phyloP scores from a whole-genome alignment of 2,329 filamentous ascomycete genomes.

The Dothideomycetes sp. region DNA sequence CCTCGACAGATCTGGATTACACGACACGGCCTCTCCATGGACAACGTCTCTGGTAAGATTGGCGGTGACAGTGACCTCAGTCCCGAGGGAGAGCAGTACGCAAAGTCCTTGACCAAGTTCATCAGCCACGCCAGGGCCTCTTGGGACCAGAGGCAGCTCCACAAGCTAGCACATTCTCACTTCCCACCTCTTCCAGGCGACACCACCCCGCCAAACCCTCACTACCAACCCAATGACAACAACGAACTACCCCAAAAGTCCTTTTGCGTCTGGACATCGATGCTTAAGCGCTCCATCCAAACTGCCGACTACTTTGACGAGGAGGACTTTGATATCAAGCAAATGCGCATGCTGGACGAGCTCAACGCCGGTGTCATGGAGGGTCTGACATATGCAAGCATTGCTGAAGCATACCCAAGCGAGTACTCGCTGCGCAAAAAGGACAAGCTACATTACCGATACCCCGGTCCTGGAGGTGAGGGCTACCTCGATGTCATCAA shows the following conservation, averaged over 20 bases:
- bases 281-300: slow-evolving; percentile 82
- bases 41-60: slow-evolving; percentile 80
- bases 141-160: slow-evolving; percentile 75
- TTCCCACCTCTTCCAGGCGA: slow-evolving; percentile 89
- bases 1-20: slow-evolving; percentile 98
- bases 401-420: slow-evolving; percentile 63
- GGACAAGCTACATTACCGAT: slow-evolving; percentile 93
- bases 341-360: slow-evolving; percentile 97
- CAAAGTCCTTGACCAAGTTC: slow-evolving; percentile 68
- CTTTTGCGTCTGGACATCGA: slow-evolving; percentile 96
- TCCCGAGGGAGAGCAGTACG: slow-evolving; percentile 68
- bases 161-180: slow-evolving; percentile 62
- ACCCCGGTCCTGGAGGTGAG: slow-evolving; percentile 70
- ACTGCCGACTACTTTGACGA: slow-evolving; percentile 88
- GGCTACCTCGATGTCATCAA: slow-evolving; percentile 97
- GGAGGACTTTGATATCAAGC: slow-evolving; percentile 91
- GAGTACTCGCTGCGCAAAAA: slow-evolving; percentile 70
- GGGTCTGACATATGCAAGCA: slow-evolving; percentile 88
- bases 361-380: slow-evolving; percentile 89
- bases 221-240: slow-evolving; percentile 47
- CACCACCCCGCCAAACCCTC: slow-evolving; percentile 88
- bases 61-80: slow-evolving; percentile 84
- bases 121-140: slow-evolving; percentile 68
- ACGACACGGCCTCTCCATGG: slow-evolving; percentile 78
- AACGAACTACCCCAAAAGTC: slow-evolving; percentile 27